phyloP scores from a whole-genome alignment of 2,329 filamentous ascomycete genomes.

The Orbilia ellipsospora region DNA sequence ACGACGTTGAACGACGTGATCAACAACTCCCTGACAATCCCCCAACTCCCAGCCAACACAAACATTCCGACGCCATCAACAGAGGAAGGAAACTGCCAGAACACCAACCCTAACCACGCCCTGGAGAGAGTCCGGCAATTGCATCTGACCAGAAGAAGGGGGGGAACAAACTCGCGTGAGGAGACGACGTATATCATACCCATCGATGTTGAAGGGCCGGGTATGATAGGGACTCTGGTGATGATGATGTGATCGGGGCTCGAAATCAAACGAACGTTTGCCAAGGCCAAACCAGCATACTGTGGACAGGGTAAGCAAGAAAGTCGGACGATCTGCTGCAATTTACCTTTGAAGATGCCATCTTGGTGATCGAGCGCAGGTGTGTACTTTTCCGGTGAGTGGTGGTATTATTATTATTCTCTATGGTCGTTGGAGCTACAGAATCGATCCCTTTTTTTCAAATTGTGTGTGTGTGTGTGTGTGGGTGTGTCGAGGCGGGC shows the following conservation, averaged over 20 bases:
- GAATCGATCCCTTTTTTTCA: background rate
- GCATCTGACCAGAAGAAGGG: slow-evolving; percentile 21
- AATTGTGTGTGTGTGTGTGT: background rate
- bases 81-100: background rate
- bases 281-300: slow-evolving; percentile 54
- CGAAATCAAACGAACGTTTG: slow-evolving; percentile 36
- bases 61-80: background rate
- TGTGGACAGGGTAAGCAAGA: slow-evolving; percentile 52
- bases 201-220: slow-evolving; percentile 53
- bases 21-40: background rate
- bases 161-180: background rate
- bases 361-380: slow-evolving; percentile 13
- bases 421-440: slow-evolving; percentile 2
- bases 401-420: slow-evolving; percentile 39
- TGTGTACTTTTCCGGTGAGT: slow-evolving; percentile 1
- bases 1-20: slow-evolving; percentile 12
- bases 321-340: slow-evolving; percentile 49
- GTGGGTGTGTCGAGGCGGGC: slow-evolving; percentile 1
- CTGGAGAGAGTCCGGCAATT: slow-evolving; percentile 29
- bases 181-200: slow-evolving; percentile 45
- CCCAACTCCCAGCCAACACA: slow-evolving; percentile 15
- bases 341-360: slow-evolving; percentile 56
- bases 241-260: slow-evolving; percentile 52
- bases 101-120: slow-evolving; percentile 8
- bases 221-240: slow-evolving; percentile 37